Evolutionary conservation across 371 early-diverging fungal genomes (phyloP).

Genomic region (Syncephalastrum racemosum): DNA sequence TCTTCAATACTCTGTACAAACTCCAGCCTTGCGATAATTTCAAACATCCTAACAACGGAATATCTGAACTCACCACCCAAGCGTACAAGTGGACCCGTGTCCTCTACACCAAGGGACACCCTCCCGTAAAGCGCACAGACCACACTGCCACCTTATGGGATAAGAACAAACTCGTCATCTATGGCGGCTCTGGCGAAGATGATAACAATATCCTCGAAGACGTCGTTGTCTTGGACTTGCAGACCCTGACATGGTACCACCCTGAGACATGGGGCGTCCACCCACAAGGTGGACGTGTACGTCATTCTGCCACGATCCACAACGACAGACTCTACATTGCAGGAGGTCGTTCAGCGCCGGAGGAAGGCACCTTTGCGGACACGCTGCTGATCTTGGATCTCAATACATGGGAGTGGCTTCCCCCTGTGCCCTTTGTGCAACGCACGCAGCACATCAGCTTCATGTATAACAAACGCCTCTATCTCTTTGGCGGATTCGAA

Average conservation of each 20-base stretch:
- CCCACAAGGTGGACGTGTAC: conserved; percentile 53
- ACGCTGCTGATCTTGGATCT: conserved; percentile 62
- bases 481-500: conserved; percentile 66
- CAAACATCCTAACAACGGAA: conserved; percentile 19
- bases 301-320: conserved; percentile 70
- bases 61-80: conserved; percentile 5
- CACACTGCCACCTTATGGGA: conserved; percentile 68
- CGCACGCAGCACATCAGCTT: conserved; percentile 64
- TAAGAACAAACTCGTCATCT: conserved; percentile 63
- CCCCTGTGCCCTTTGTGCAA: conserved; percentile 54
- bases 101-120: conserved; percentile 59
- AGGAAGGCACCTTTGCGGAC: conserved; percentile 41
- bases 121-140: conserved; percentile 66
- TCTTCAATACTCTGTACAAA: conserved; percentile 64
- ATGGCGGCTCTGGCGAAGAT: conserved; percentile 70
- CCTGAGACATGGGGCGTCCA: conserved; percentile 53
- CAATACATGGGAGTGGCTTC: conserved; percentile 63
- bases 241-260: conserved; percentile 62
- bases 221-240: conserved; percentile 59
- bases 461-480: conserved; percentile 56
- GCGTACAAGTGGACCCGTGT: conserved; percentile 57
- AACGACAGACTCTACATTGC: conserved; percentile 65
- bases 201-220: conserved; percentile 61
- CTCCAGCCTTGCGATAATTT: conserved; percentile 16
- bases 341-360: conserved; percentile 50